Conservation (phyloP, 1,139 yeast species). For the Petasospora fabianii region DNA sequence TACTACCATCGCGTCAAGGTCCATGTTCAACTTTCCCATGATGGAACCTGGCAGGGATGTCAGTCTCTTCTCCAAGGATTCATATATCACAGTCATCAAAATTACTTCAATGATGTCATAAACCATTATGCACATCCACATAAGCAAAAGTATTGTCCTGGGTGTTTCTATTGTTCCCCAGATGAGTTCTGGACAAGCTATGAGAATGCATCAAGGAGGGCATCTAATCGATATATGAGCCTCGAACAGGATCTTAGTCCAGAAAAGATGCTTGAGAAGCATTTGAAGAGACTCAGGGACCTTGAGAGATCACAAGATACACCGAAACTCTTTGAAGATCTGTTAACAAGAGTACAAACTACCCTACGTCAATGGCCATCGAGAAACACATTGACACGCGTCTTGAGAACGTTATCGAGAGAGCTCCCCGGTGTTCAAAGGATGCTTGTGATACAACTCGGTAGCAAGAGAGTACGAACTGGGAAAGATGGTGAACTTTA, state of each 20-base stretch:
- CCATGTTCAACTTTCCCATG: constrained; percentile 7
- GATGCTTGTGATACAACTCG: constrained; percentile 1
- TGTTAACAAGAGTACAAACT: constrained; percentile 3
- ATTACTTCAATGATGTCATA: background rate
- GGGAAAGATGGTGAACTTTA: constrained; percentile 4
- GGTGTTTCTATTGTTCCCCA: constrained; percentile 6
- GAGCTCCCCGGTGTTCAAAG: constrained; percentile 6
- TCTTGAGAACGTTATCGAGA: constrained; percentile 2
- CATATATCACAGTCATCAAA: constrained; percentile 4
- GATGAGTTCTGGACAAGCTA: constrained; percentile 10
- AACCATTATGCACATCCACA: background rate
- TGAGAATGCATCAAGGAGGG: constrained; percentile 1
- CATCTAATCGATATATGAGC: constrained; percentile 4
- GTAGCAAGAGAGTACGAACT: background rate
- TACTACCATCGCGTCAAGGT: constrained; percentile 12
- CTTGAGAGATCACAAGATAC: background rate
- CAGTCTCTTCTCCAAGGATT: constrained; percentile 1
- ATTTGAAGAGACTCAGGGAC: background rate
- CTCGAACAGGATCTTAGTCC: constrained; percentile 2
- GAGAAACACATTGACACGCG: background rate
- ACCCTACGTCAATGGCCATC: constrained; percentile 9
- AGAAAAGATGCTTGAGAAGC: constrained; percentile 1
- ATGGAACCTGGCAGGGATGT: constrained; percentile 6
- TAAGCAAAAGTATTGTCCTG: background rate
- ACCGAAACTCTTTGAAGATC: background rate